These are phyloP conservation scores for Bruguiera parviflora DNA, from an alignment of 345 rosid genomes.

Conservation along the genomic window DNA sequence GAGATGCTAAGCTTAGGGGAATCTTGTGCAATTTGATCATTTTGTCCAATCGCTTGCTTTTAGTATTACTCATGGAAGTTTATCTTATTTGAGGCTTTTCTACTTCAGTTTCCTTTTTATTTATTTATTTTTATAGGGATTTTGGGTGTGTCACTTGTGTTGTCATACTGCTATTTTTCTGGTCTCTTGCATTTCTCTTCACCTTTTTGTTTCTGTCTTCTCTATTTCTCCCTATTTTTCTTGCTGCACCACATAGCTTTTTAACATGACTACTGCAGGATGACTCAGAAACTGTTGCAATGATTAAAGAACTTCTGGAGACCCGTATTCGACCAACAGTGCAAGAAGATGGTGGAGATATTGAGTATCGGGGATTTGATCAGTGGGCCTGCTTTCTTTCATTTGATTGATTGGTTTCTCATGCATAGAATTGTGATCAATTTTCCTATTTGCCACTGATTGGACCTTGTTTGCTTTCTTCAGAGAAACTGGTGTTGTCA, in stretches of 20 bases:
- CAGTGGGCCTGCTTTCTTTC: conserved; percentile 41
- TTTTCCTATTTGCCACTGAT: conserved; percentile 7
- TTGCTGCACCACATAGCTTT: neutral
- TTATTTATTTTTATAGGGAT: too few species aligned
- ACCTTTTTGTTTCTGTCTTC: too few species aligned
- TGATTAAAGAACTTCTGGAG: conserved; percentile 96
- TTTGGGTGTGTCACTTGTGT: too few species aligned
- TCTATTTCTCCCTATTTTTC: too few species aligned
- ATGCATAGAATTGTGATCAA: neutral
- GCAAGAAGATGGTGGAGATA: conserved; percentile 99
- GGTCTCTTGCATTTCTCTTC: too few species aligned
- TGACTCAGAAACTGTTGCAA: conserved; percentile 94
- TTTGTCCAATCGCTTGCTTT: too few species aligned
- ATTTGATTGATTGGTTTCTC: neutral
- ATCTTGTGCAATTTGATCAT: too few species aligned
- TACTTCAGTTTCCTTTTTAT: too few species aligned
- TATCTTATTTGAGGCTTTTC: too few species aligned
- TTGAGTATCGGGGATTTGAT: conserved; percentile 81
- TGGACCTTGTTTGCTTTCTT: conserved; percentile 18
- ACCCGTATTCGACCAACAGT: conserved; percentile 97
- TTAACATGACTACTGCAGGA: conserved; percentile 44
- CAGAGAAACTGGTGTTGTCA: conserved; percentile 88
- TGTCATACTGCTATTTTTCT: too few species aligned
- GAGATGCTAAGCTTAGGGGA: too few species aligned
- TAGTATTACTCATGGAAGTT: too few species aligned